phyloP scores from a whole-genome alignment of 2,329 filamentous ascomycete genomes.

The Trichoderma breve region DNA sequence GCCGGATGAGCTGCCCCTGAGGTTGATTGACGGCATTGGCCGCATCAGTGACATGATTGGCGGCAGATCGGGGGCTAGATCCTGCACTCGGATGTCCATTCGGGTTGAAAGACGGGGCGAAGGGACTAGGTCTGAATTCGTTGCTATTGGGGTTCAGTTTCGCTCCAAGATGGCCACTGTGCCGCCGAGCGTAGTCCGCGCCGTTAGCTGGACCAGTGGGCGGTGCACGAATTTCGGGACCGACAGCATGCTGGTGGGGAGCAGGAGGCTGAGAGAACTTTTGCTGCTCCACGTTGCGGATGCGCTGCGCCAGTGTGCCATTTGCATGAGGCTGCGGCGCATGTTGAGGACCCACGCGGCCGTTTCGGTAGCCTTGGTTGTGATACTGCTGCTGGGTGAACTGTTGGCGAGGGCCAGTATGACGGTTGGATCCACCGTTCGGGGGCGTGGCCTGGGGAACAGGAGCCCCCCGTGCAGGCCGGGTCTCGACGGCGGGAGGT shows the following conservation, averaged over 20 bases:
- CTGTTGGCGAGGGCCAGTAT: conserved; percentile 48
- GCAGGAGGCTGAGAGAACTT: conserved; percentile 45
- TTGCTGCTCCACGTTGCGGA: conserved; percentile 53
- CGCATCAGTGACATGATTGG: conserved; percentile 47
- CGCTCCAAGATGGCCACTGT: conserved; percentile 51
- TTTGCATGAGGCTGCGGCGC: conserved; percentile 41
- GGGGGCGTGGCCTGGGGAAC: conserved; percentile 33
- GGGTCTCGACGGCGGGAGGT: conserved; percentile 27
- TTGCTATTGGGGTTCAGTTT: conserved; percentile 65
- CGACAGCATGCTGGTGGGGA: conserved; percentile 50
- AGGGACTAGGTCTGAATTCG: conserved; percentile 84
- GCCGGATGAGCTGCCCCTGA: conserved; percentile 56
- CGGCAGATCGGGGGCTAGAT: conserved; percentile 68
- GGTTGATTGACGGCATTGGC: conserved; percentile 25
- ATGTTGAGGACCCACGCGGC: conserved; percentile 45
- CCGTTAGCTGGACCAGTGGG: conserved; percentile 69
- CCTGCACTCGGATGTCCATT: conserved; percentile 61
- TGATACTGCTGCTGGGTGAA: conserved; percentile 49
- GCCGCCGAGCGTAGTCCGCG: conserved; percentile 54
- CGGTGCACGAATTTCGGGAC: conserved; percentile 66
- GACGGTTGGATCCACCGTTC: conserved; percentile 40
- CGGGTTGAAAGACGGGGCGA: conserved; percentile 78
- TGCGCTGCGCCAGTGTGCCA: conserved; percentile 49
- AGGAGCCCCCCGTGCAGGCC: conserved; percentile 35
- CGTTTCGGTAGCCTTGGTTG: conserved; percentile 47